Evolutionary conservation across 2,329 filamentous ascomycete species (phyloP).

Genomic region (Rhynchosporium agropyri): DNA sequence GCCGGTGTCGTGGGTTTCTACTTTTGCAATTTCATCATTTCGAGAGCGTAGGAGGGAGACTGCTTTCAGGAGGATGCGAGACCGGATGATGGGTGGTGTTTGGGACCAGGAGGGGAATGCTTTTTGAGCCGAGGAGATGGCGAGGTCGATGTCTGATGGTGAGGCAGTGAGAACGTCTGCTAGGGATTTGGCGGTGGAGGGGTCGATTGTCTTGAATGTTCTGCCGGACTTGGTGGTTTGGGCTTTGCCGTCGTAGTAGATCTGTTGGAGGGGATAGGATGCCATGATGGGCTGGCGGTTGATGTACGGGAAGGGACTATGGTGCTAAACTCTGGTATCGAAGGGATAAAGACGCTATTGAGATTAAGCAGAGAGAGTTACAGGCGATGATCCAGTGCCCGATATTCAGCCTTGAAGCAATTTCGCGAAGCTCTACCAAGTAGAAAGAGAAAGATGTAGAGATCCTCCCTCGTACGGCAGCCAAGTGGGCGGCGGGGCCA

Average conservation of each 20-base stretch:
- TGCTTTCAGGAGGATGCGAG: conserved; percentile 77
- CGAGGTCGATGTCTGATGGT: conserved; percentile 67
- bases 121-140: conserved; percentile 68
- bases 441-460: neutral
- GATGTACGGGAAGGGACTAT: neutral
- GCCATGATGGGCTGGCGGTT: conserved; percentile 27
- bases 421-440: neutral
- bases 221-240: conserved; percentile 62
- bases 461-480: neutral
- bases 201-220: conserved; percentile 74
- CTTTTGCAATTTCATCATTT: conserved; percentile 77
- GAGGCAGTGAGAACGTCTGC: conserved; percentile 75
- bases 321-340: too few relatives aligned
- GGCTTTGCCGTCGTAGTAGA: conserved; percentile 74
- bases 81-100: conserved; percentile 73
- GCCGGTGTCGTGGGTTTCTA: conserved; percentile 85
- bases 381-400: neutral
- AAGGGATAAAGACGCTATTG: too few relatives aligned
- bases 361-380: neutral
- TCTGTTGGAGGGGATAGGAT: conserved; percentile 58
- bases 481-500: neutral
- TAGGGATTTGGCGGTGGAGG: conserved; percentile 68
- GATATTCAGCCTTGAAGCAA: neutral
- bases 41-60: conserved; percentile 71
- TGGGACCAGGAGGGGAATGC: conserved; percentile 78